Conservation (phyloP, 2,329 filamentous ascomycete species). For the Colletotrichum trifolii region DNA sequence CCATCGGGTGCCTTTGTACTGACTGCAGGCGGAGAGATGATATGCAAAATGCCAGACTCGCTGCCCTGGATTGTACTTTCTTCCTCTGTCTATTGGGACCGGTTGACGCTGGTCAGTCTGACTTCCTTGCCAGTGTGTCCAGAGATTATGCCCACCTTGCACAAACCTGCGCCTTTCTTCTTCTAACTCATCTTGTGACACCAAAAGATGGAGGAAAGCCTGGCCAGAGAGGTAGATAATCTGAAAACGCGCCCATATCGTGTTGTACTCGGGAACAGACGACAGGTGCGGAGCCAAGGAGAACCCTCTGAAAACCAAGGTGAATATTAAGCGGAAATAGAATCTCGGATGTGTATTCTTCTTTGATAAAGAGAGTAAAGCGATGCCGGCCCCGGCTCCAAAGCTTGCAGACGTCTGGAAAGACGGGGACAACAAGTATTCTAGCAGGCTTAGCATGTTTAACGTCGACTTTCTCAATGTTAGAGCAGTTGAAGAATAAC, state of each 20-base stretch:
- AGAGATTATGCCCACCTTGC: background rate
- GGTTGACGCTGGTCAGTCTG: background rate
- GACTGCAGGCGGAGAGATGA: conserved; percentile 1
- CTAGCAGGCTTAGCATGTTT: background rate
- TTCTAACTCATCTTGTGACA: background rate
- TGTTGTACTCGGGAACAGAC: background rate
- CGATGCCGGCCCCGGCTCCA: background rate
- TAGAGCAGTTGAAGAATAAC: background rate
- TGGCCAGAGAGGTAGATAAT: conserved; percentile 4
- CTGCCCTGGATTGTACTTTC: background rate
- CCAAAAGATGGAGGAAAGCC: background rate
- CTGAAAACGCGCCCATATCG: conserved; percentile 3
- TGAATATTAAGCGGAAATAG: background rate
- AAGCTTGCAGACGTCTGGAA: background rate
- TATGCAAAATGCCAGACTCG: background rate
- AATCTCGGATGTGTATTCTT: background rate
- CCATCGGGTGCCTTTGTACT: background rate
- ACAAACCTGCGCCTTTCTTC: background rate
- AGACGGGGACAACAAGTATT: background rate
- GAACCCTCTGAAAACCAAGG: background rate
- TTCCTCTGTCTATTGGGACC: background rate
- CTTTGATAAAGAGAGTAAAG: background rate
- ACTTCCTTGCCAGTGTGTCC: too few relatives aligned
- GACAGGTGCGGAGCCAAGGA: background rate
- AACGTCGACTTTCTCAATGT: background rate